Base-by-base conservation (phyloP, 176 grass and related monocot species). In the Oryza coarctata region DNA sequence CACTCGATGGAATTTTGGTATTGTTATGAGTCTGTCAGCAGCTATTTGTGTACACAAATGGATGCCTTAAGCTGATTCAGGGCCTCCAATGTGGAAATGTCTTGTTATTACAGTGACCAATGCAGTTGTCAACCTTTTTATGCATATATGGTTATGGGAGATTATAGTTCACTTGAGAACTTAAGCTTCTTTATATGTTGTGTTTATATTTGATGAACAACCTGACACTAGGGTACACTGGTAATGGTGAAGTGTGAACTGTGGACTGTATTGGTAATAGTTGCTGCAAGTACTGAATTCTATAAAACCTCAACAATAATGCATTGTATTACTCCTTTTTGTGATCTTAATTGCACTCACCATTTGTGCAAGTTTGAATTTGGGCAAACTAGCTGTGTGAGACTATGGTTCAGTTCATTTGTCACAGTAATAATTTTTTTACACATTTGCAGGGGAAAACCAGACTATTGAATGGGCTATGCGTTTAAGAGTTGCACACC, bases 401-500 rank as follows among this genome's bases (percentile, higher is more conserved):
- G 27, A 36, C 27, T 26, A 10, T 28, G 12, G 6, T 36, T 81
- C 45, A n/a, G n/a, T 87, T 87, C 75, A 61, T 29, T 83, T 80
- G n/a, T 29, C 36, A 64, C 89, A 18, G 82, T 65, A 34, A 67
- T 71, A 6, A 7, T 55, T 60, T 26, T 57, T 69, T 32, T 44
- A 52, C 76, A 29, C 83, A 77, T 89, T 33, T 82, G 77, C 85
- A 99, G 97, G 93, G 93, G 97, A 99, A 91, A 96, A 91, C 55
- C 97, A 99, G 87, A 92, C 97, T 70, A 89, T 99, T 74, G 97
- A 99, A 84, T 99, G 97, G 97, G 93, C 97, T 71, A 99, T 99
- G 97, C 97, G 97, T 25, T 74, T 99, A 43, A 94, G 93, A 87
- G 97, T 99, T 80, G 87, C 93, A 34, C 87, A 86, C 52, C 93